Evolutionary conservation across 2,329 filamentous ascomycete genomes (phyloP), one percentile per base, ranked within the genome.

Genomic region (Fusarium burgessii): DNA sequence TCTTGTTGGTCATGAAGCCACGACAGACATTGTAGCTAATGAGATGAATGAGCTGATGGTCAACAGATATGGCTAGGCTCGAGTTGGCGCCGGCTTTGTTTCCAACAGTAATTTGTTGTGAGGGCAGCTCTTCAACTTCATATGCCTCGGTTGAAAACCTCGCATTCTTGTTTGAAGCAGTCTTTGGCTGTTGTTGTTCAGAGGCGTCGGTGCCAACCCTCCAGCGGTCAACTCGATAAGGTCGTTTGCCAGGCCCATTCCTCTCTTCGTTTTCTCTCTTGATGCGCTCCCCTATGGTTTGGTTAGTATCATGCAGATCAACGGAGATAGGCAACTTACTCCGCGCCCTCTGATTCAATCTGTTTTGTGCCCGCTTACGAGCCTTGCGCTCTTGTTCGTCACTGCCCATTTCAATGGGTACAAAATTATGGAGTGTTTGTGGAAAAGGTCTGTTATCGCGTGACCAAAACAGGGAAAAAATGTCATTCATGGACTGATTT

Each of bases 291-390:
- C 61, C 47, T 62, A 12, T 4, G 6, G 5, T 17, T 17, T 2
- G 4, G 0, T 2, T 10, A 62, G 50, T 62, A 13, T 17, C 23
- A 12, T 23, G n/a, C 6, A 23, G 18, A 14, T 18, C 38, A 6
- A 2, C 40, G 25, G 43, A 35, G 17, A 27, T 18, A 50, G 17
- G 6, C 13, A 18, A 13, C 54, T 58, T 62, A 73, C 71, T 64
- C n/a, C 59, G 62, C 6, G 61, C 68, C 58, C 70, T 62, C 23
- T 74, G 70, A 15, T 71, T 71, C 13, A 60, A 14, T 8, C 70
- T 59, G 46, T 71, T 73, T 35, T 73, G 64, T 2, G 42, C 10
- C n/a, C 43, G 46, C 35, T 73, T 70, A 3, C 56, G 59, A 1
- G 71, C 58, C 32, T 59, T 62, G 18, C 45, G 61, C 20, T 71